Conservation (phyloP, 2,329 filamentous ascomycete genomes). For the Sarocladiaceae sp. region DNA sequence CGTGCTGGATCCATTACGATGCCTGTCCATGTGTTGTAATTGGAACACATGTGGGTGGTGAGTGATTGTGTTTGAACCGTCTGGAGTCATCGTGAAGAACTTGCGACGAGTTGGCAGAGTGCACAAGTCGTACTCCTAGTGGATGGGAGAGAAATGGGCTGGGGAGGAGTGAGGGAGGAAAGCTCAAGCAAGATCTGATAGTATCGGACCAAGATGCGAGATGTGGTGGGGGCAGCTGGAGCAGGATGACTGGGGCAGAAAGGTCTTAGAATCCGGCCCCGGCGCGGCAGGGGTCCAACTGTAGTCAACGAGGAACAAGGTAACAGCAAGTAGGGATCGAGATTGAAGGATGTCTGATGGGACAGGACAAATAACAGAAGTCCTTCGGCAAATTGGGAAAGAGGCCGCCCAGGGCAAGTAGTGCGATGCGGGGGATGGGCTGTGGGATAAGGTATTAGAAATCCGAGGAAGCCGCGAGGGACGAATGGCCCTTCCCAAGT, state of each 20-base stretch:
- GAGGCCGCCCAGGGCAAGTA: too few relatives aligned
- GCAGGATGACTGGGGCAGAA: neutral
- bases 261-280: neutral
- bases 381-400: too few relatives aligned
- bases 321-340: neutral
- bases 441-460: too few relatives aligned
- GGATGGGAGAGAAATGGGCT: neutral
- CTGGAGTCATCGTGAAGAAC: conserved; percentile 33
- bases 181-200: conserved; percentile 2
- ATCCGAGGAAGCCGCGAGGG: neutral
- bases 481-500: neutral
- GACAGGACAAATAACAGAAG: too few relatives aligned
- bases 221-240: neutral
- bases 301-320: neutral
- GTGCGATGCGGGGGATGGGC: too few relatives aligned
- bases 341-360: too few relatives aligned
- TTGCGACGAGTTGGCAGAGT: neutral
- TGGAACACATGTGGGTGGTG: conserved; percentile 42
- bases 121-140: neutral
- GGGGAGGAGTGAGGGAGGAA: neutral
- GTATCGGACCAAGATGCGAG: neutral
- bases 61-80: conserved; percentile 35
- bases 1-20: conserved; percentile 37
- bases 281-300: conserved; percentile 1
- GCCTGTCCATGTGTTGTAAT: conserved; percentile 29